phyloP scores from a whole-genome alignment of 129 eudicot species.

The Gnaphalium uliginosum region DNA sequence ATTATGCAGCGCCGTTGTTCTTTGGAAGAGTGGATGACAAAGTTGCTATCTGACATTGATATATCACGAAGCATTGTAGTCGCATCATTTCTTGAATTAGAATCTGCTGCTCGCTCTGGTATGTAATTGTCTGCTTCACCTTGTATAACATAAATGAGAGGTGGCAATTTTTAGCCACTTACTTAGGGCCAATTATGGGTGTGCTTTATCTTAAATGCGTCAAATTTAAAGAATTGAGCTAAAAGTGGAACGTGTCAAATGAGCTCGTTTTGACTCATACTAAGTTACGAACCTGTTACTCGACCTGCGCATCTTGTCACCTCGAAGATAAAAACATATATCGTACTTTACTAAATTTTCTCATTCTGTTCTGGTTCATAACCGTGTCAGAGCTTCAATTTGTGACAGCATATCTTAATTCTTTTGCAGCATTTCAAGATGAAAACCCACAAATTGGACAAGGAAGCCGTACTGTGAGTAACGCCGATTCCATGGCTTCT shows the following conservation, averaged over 20 bases:
- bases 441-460: slow-evolving; percentile 50
- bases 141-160: background rate
- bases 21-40: slow-evolving; percentile 91
- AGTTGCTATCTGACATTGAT: slow-evolving; percentile 83
- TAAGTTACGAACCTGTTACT: background rate
- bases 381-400: slow-evolving; percentile 5
- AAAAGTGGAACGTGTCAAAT: background rate
- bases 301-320: background rate
- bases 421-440: slow-evolving; percentile 77
- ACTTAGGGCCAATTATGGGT: background rate
- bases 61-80: slow-evolving; percentile 80
- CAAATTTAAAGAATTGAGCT: background rate
- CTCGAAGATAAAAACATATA: background rate
- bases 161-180: slow-evolving; percentile 4
- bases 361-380: background rate
- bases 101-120: slow-evolving; percentile 98
- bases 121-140: slow-evolving; percentile 40
- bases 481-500: slow-evolving; percentile 45
- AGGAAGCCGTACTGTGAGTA: slow-evolving; percentile 35
- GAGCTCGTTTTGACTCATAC: background rate
- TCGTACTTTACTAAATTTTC: background rate
- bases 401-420: slow-evolving; percentile 10
- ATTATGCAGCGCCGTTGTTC: slow-evolving; percentile 75
- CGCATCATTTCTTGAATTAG: slow-evolving; percentile 96
- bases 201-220: background rate